Base-by-base conservation (phyloP, 2,329 filamentous ascomycete genomes). In the Tothia fuscella region DNA sequence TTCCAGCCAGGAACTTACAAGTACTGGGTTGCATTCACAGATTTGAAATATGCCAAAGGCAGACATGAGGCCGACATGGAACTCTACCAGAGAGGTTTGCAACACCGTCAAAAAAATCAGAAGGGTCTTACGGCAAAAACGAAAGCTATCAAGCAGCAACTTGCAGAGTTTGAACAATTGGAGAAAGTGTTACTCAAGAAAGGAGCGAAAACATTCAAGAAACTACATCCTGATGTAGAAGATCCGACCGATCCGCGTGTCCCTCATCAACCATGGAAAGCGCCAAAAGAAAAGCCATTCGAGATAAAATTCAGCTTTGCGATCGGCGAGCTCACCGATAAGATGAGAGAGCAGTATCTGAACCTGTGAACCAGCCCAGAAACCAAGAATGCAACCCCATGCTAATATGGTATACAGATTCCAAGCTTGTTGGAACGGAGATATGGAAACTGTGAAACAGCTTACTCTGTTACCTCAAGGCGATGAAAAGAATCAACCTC, bases 381-480 rank as follows among this genome's bases (percentile, higher is more conserved):
- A 14, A 40, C 10, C 38, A 7, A 25, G 24, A 24, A 17, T 40
- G 6, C 26, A 41, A 14, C 10, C 7, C n/a, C n/a, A n/a, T 22
- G 9, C 26, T 10, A 41, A 12, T 38, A 38, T 42, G 10, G 7
- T n/a, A 12, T 22, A 59, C 25, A 76, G 72, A 6, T 82, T 83
- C 55, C 76, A 89, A 53, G 82, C 82, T 26, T 76, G 76, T 4
- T 91, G 82, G 82, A 51, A 51, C 4, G 80, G 79, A n/a, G 74
- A 91, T 49, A 48, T 81, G 1, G 65, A 74, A 1, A 74, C 64
- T 3, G 74, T 89, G 57, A 83, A 82, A 52, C 57, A 61, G 12
- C 62, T 83, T 28, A 82, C 79, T 1, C 60, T 83, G 16, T 61
- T 66, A 9, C 60, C 71, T 2, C 82, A 78, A 73, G 64, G 72